These are phyloP conservation scores for Ilex asprella DNA, from an alignment of 257 asterid species.

Conservation along the genomic window DNA sequence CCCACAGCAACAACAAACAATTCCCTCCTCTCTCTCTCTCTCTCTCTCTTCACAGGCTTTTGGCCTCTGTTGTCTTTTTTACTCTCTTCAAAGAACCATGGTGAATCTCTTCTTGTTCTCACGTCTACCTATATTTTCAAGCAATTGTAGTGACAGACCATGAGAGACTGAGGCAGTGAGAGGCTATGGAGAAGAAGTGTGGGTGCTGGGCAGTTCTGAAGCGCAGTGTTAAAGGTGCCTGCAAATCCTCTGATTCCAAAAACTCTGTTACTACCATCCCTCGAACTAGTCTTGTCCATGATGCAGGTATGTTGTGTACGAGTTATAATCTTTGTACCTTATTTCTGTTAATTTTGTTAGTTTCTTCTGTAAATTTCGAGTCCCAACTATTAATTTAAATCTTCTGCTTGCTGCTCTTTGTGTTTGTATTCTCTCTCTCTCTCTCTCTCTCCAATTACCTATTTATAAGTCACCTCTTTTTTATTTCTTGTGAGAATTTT, in stretches of 20 bases:
- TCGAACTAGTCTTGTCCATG: constrained; percentile 82
- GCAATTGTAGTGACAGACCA: constrained; percentile 14
- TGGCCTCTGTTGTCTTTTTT: constrained; percentile 16
- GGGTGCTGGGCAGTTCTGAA: constrained; percentile 81
- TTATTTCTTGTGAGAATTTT: too few species aligned
- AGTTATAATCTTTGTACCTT: too few species aligned
- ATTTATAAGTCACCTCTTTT: too few species aligned
- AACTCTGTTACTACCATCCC: constrained; percentile 49
- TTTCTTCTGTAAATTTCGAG: too few species aligned
- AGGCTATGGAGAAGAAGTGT: constrained; percentile 55
- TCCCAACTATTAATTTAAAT: too few species aligned
- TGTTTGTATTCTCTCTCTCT: too few species aligned
- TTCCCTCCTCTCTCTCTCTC: constrained; percentile 16
- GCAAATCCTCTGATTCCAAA: constrained; percentile 48
- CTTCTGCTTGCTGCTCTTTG: too few species aligned
- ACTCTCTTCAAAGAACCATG: constrained; percentile 17
- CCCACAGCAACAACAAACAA: constrained; percentile 39
- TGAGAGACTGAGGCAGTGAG: constrained; percentile 21
- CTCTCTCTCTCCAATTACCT: too few species aligned
- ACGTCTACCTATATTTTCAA: constrained; percentile 16
- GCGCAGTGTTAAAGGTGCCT: constrained; percentile 44
- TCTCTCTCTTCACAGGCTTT: constrained; percentile 15
- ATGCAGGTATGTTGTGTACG: constrained; percentile 46
- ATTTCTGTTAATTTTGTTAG: too few species aligned
- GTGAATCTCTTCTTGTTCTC: constrained; percentile 22